phyloP scores from a whole-genome alignment of 345 rosid genomes.

The Syzygium oleosum region DNA sequence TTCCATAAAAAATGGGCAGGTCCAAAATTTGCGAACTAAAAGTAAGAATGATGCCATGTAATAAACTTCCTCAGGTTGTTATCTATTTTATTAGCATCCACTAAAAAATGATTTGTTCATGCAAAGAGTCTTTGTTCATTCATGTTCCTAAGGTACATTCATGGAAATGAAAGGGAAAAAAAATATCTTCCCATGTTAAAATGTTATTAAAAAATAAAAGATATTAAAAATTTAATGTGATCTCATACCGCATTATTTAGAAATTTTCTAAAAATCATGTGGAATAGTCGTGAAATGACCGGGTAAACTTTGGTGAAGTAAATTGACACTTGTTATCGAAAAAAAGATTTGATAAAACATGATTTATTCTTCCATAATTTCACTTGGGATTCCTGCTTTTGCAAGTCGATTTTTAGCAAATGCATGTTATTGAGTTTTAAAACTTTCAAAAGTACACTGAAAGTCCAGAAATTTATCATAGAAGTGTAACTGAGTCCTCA shows the following conservation, averaged over 20 bases:
- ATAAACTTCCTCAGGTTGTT: no score
- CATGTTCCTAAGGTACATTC: neutral
- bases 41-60: no score
- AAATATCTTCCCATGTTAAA: neutral
- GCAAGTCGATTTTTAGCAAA: neutral
- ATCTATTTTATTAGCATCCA: no score
- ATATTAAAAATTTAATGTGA: neutral
- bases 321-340: neutral
- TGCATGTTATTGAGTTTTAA: no score
- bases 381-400: neutral
- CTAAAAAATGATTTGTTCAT: no score
- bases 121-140: neutral
- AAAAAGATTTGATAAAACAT: neutral
- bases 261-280: accelerated
- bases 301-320: neutral
- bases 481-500: no score
- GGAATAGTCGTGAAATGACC: neutral
- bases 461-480: no score
- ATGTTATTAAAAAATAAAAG: neutral
- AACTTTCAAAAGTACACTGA: no score
- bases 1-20: no score
- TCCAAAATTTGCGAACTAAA: no score
- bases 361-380: neutral
- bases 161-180: neutral
- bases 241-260: neutral